Base-by-base conservation (phyloP, 139 green algal genomes). In the Pseudopediastrum boryanum region DNA sequence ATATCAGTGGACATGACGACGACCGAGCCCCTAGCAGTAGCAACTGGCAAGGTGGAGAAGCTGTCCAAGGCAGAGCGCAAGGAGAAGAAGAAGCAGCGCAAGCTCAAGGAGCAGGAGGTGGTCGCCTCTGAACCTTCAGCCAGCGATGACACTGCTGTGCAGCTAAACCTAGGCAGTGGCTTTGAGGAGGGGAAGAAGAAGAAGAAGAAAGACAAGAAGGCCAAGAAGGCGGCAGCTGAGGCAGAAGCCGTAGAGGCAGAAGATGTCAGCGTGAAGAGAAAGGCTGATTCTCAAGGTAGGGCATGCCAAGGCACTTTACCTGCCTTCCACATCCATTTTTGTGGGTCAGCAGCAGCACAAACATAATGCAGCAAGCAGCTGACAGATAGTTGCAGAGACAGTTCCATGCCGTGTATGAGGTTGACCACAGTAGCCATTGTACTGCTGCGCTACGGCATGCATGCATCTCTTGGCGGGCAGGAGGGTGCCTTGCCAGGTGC, bases 21-120 rank as follows among this genome's bases (percentile, higher is more conserved):
- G n/a, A n/a, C n/a, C n/a, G n/a, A n/a, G n/a, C n/a, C 46, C 46
- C 13, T 16, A 12, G 46, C 46, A n/a, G 46, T 16, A 16, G 46
- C 46, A 16, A 16, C 46, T 16, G 46, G 13, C 46, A 78, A 78
- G 56, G 71, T 81, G 23, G 74, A 78, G 67, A 79, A 81, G 61
- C 35, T 81, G 27, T 61, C 69, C 51, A 83, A 85, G 83, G n/a
- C n/a, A n/a, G n/a, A n/a, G 9, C 73, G 21, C 27, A 52, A 59
- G 19, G 42, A 65, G 43, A 13, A 83, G 56, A 56, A 51, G 4
- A 68, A 68, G 44, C n/a, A 54, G n/a, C 13, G 38, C 3, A 84
- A 83, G 59, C 38, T 83, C 2, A 79, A 80, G 36, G 84, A 83
- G 73, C 65, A 75, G 10, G 44, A 78, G 66, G 59, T 33, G 10